phyloP scores from a whole-genome alignment of 345 rosid species.

The Geranium rotundifolium region DNA sequence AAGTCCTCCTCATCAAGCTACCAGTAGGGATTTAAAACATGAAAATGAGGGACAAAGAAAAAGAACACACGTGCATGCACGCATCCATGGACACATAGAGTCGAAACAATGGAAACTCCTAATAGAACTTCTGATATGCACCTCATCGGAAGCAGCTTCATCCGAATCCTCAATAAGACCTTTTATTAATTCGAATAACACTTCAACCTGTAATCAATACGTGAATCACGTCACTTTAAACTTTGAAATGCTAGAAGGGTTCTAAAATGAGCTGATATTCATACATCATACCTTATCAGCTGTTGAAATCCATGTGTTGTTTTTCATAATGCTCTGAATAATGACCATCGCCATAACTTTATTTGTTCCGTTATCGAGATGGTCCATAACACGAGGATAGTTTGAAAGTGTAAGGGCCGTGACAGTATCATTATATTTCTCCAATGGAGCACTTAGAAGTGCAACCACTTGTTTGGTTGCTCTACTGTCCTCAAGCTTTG shows the following conservation, averaged over 20 bases:
- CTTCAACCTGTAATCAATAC: constrained; percentile 56
- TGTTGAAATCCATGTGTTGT: constrained; percentile 54
- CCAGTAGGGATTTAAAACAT: background rate
- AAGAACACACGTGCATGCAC: background rate
- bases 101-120: background rate
- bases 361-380: constrained; percentile 75
- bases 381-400: constrained; percentile 78
- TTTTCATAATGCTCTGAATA: constrained; percentile 81
- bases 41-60: background rate
- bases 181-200: constrained; percentile 66
- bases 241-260: constrained; percentile 3
- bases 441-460: constrained; percentile 86
- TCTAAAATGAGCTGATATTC: constrained; percentile 9
- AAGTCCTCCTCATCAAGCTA: constrained; percentile 91
- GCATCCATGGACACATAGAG: background rate
- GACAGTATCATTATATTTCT: constrained; percentile 77
- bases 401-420: constrained; percentile 75
- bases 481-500: constrained; percentile 62
- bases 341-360: constrained; percentile 88
- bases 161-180: constrained; percentile 86
- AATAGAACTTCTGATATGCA: constrained; percentile 9
- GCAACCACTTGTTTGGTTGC: constrained; percentile 89
- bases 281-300: constrained; percentile 46
- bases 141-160: constrained; percentile 52
- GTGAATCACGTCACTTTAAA: background rate